Evolutionary conservation across 306 rosid species (phyloP), one percentile per base, ranked within the genome.

Genomic region (Pyrus bretschneideri): DNA sequence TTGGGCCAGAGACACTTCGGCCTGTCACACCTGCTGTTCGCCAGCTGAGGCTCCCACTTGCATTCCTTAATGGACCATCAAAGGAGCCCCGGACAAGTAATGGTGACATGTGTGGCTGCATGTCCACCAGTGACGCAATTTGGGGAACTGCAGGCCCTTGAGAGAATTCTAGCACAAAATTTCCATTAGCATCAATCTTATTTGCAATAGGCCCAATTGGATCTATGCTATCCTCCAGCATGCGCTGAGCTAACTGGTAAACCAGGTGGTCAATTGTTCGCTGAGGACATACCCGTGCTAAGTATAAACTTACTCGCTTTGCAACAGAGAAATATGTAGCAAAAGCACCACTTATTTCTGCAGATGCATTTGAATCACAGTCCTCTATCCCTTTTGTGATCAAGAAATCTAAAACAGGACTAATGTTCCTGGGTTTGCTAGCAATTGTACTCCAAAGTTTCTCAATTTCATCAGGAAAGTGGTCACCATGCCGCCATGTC

Each of bases 371-470:
- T 81, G 99, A 91, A 91, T 96, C 99, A 82, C 97, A 96, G 72
- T 96, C 99, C 88, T 96, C 99, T 83, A 96, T 96, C 71, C 99
- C 99, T 85, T 96, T 96, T 5, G 96, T 93, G 87, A 96, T 96
- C 89, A 96, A 80, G 91, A 96, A 96, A 88, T 96, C 99, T 72
- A 96, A 83, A 83, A 96, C 99, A 71, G 99, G 99, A 86, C 97
- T 91, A 42, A 96, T 91, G 79, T 96, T 96, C 86, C 89, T 90
- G 64, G 96, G 90, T 91, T 96, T 93, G 98, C 99, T 92, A 76
- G 99, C 99, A 89, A 96, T 96, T 68, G 99, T 96, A 87, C 98
- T 93, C 99, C 99, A 96, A 71, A 96, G 93, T 77, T 96, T 96
- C 91, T 96, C 99, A 76, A 96, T 96, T 88, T 96, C 99, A 86